phyloP scores from a whole-genome alignment of 2,329 filamentous ascomycete species.

The Beauveria australis region DNA sequence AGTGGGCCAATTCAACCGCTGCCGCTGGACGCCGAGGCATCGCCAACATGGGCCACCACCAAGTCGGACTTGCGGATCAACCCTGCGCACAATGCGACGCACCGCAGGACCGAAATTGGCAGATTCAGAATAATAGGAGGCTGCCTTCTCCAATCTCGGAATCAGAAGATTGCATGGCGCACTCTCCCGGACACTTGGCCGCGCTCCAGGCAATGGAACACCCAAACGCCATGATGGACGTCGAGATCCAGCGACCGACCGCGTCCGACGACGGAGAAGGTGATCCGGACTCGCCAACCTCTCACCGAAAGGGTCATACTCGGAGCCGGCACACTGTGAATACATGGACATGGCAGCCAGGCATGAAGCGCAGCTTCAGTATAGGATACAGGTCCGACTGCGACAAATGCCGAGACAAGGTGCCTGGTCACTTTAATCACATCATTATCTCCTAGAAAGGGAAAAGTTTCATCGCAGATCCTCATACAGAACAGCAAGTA shows the following conservation, averaged over 20 bases:
- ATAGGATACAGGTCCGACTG: slow-evolving; percentile 74
- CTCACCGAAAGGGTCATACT: slow-evolving; percentile 46
- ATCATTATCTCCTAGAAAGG: slow-evolving; percentile 56
- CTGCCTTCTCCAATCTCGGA: slow-evolving; percentile 55
- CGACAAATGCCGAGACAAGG: slow-evolving; percentile 66
- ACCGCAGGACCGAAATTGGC: slow-evolving; percentile 44
- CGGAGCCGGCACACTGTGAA: slow-evolving; percentile 53
- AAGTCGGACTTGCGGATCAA: slow-evolving; percentile 31
- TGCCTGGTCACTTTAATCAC: slow-evolving; percentile 75
- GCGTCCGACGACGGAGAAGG: slow-evolving; percentile 20
- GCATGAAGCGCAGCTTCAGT: slow-evolving; percentile 63
- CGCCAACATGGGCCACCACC: slow-evolving; percentile 32
- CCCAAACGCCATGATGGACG: slow-evolving; percentile 30
- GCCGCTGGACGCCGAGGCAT: slow-evolving; percentile 25
- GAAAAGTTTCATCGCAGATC: slow-evolving; percentile 20
- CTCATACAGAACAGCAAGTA: slow-evolving; percentile 2
- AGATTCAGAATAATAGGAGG: slow-evolving; percentile 44
- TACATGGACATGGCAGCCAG: slow-evolving; percentile 52
- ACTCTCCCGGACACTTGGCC: slow-evolving; percentile 23
- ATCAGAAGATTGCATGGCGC: slow-evolving; percentile 39
- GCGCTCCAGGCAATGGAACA: slow-evolving; percentile 34
- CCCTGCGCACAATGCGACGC: slow-evolving; percentile 29
- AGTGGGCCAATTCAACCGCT: slow-evolving; percentile 29
- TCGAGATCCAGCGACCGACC: slow-evolving; percentile 21
- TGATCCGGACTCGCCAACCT: slow-evolving; percentile 36